These are phyloP conservation scores for Tolypocladium paradoxum DNA, from an alignment of 2,329 filamentous ascomycete genomes.

Conservation along the genomic window DNA sequence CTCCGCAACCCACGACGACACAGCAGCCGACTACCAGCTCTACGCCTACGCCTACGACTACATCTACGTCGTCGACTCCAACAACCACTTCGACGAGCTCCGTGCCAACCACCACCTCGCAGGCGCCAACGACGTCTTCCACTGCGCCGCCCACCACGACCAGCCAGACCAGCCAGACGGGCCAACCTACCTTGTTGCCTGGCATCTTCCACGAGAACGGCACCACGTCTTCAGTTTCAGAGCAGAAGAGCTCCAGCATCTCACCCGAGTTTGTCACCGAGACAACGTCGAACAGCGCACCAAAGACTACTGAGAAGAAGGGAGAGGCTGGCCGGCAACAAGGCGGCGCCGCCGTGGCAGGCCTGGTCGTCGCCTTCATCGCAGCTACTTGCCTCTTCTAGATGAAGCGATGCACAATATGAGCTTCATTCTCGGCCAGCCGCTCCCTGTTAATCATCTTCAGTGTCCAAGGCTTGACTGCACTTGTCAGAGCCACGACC, in stretches of 20 bases:
- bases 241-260: not conserved
- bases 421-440: constrained; percentile 1
- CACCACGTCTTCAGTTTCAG: constrained; percentile 16
- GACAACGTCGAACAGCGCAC: constrained; percentile 15
- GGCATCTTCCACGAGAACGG: constrained; percentile 46
- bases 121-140: not conserved
- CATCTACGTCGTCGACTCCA: not conserved
- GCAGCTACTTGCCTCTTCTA: constrained; percentile 40
- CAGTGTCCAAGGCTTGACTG: not conserved
- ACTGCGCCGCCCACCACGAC: constrained; percentile 5
- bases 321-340: constrained; percentile 37
- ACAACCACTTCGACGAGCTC: not conserved
- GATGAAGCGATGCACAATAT: not conserved
- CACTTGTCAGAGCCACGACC: not conserved
- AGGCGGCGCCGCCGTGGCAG: constrained; percentile 39
- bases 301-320: constrained; percentile 25
- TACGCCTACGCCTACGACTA: not conserved
- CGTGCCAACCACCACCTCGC: not conserved
- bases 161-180: constrained; percentile 3
- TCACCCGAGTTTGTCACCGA: constrained; percentile 10
- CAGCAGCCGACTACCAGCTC: not conserved
- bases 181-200: constrained; percentile 21
- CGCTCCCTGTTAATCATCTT: not conserved
- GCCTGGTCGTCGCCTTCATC: constrained; percentile 44
- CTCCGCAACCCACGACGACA: not conserved